Evolutionary conservation across 108 stramenopile genomes (phyloP), one percentile per base, ranked within the genome.

Genomic region (Fragilaria radians): DNA sequence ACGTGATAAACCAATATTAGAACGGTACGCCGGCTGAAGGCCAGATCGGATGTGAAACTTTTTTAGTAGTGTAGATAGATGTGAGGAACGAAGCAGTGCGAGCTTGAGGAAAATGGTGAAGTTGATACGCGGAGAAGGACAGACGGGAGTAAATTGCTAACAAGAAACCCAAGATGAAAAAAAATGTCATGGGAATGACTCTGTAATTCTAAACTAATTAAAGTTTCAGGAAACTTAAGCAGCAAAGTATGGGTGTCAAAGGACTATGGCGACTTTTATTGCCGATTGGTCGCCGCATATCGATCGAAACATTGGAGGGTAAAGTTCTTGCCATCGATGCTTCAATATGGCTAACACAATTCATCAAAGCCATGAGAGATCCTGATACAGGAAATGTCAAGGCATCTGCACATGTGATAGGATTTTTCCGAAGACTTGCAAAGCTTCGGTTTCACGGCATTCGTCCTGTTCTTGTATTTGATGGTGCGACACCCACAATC

Each of bases 391-490:
- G 94, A 18, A 64, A 62, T 1, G 69, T 91, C 5, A 79, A 76
- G 11, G 94, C 95, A 50, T 65, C 71, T 25, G 97, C 97, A 1
- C 98, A 97, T 73, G 66, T 99, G 26, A 67, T 96, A 3, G 95
- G 96, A 5, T 94, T 95, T 33, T 62, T 99, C 18, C 86, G 97
- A 21, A 71, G 99, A 19, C 58, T 99, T 42, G 87, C 91, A 61
- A 92, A 93, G 64, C 68, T 99, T 34, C 76, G 95, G 21, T 99
- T 77, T 65, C 90, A 98, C 63, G 77, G 85, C 17, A 96, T 99
- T 30, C 76, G 85, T 33, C 97, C 99, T 5, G 95, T 99, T 30
- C 86, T 99, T 21, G 98, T 99, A 19, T 98, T 99, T 59, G 98
- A 99, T 67, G 97, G 96, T n/a, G 74, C 68, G 1, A 91, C 89